Percentiles rank a stretch among this genome's conserved stretches.
Evolutionary conservation across 139 green algal genomes (phyloP).

Genomic region (Chloropicon primus): DNA sequence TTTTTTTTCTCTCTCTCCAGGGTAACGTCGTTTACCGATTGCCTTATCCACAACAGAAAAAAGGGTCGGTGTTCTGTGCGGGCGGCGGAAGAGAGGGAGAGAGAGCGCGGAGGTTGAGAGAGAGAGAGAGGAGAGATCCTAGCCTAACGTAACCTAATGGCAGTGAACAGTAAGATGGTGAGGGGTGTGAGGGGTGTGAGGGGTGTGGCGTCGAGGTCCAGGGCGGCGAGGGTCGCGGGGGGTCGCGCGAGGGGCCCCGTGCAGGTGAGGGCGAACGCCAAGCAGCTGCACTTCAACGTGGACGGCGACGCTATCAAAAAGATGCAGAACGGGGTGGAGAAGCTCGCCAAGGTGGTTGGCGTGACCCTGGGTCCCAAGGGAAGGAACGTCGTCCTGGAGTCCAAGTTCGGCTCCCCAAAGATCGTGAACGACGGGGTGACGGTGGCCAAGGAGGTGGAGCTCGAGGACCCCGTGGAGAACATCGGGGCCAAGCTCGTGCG

Average conservation of each 20-base stretch:
- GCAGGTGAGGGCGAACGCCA: slow-evolving; percentile 48
- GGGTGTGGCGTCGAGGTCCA: not conserved
- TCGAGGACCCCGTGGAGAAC: slow-evolving; percentile 98
- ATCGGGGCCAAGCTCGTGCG: slow-evolving; percentile 94
- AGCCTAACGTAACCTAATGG: too few species aligned
- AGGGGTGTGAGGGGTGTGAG: not conserved
- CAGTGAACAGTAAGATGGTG: not conserved
- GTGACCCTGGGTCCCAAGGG: slow-evolving; percentile 98
- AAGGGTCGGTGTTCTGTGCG: not conserved
- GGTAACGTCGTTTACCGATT: too few species aligned
- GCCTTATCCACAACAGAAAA: too few species aligned
- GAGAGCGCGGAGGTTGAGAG: not conserved
- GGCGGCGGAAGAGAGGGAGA: not conserved
- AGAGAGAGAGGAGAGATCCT: not conserved
- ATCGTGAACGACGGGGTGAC: slow-evolving; percentile 98
- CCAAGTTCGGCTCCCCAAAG: slow-evolving; percentile 95
- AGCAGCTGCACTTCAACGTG: slow-evolving; percentile 99
- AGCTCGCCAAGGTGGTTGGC: slow-evolving; percentile 93
- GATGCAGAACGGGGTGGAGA: slow-evolving; percentile 94
- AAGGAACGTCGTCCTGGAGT: slow-evolving; percentile 98
- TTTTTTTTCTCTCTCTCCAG: too few species aligned
- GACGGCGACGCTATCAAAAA: slow-evolving; percentile 91
- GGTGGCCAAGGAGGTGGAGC: slow-evolving; percentile 77
- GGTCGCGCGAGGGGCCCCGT: not conserved
- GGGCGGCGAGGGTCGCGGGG: not conserved